phyloP scores from a whole-genome alignment of 1,284 basidiomycete species.

The Macrocystidia cucumis region DNA sequence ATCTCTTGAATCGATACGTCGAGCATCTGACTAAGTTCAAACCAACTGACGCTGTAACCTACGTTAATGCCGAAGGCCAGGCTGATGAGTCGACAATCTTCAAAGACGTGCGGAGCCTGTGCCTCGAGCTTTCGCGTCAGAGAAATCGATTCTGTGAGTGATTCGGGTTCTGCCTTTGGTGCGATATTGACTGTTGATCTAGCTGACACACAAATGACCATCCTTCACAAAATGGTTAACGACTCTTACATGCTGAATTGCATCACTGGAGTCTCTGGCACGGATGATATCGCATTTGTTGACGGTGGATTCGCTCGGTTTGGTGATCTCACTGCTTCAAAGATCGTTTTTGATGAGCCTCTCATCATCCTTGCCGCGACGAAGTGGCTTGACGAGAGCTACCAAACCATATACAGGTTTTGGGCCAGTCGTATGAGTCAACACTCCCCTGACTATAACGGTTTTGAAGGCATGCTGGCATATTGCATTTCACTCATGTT shows the following conservation, averaged over 20 bases:
- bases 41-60: slow-evolving; percentile 23
- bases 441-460: slow-evolving; percentile 23
- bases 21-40: slow-evolving; percentile 26
- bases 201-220: too few species aligned
- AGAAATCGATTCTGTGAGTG: not conserved
- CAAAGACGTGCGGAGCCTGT: slow-evolving; percentile 28
- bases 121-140: not conserved
- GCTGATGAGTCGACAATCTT: slow-evolving; percentile 20
- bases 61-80: slow-evolving; percentile 19
- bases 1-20: slow-evolving; percentile 28
- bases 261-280: slow-evolving; percentile 22
- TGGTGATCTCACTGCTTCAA: slow-evolving; percentile 24
- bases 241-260: slow-evolving; percentile 29
- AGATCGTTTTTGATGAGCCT: slow-evolving; percentile 28
- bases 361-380: slow-evolving; percentile 29
- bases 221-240: slow-evolving; percentile 25
- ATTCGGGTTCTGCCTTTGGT: slow-evolving; percentile 13
- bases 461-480: slow-evolving; percentile 32
- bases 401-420: slow-evolving; percentile 24
- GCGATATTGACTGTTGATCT: too few species aligned
- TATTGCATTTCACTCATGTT: slow-evolving; percentile 29
- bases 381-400: slow-evolving; percentile 25
- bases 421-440: slow-evolving; percentile 24
- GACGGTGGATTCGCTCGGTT: slow-evolving; percentile 33
- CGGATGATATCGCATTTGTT: slow-evolving; percentile 28